Evolutionary conservation across 2,329 filamentous ascomycete species (phyloP), one percentile per base, ranked within the genome.

Genomic region (Aspergillus sp.): DNA sequence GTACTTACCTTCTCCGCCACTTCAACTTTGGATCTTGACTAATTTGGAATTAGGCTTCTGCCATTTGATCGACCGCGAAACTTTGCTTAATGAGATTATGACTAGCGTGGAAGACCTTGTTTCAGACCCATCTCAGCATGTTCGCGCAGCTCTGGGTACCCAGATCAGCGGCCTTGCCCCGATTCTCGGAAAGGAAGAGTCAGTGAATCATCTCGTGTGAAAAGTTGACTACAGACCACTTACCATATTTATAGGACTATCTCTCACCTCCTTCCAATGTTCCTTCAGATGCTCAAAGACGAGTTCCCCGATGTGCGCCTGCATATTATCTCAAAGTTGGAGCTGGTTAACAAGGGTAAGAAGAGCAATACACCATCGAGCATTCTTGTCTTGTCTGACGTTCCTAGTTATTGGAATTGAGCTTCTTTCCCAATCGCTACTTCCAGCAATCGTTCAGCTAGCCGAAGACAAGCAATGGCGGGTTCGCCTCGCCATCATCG

Each of bases 401-500:
- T 8, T 12, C 32, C 26, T 42, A 90, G 93, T 98, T 48, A 98
- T 98, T 65, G 93, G 93, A 50, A 98, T 98, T 68, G 93, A 98
- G 49, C 81, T 95, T 12, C 83, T 98, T 39, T 96, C 93, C 37
- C 90, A 97, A 68, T 96, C 91, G 26, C 85, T 98, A 43, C 86
- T 98, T 39, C 93, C 94, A 9, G 93, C 93, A 36, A 98, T 98
- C 61, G 90, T 97, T 30, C 90, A 97, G 68, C 79, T 98, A 57
- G 93, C 93, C 43, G 93, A 97, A 71, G 93, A 98, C 71, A 98
- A 98, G 79, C 90, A 97, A 75, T 98, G 93, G 93, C 85, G 93
- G 62, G 93, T 98, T 48, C 87, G 93, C 56, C 79, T 98, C 54
- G 93, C 93, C 48, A 98, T 98, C 66, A 98, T 98, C 68, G 91